Conservation (phyloP, 768 basidiomycete species). For the Termitomyces heimii region DNA sequence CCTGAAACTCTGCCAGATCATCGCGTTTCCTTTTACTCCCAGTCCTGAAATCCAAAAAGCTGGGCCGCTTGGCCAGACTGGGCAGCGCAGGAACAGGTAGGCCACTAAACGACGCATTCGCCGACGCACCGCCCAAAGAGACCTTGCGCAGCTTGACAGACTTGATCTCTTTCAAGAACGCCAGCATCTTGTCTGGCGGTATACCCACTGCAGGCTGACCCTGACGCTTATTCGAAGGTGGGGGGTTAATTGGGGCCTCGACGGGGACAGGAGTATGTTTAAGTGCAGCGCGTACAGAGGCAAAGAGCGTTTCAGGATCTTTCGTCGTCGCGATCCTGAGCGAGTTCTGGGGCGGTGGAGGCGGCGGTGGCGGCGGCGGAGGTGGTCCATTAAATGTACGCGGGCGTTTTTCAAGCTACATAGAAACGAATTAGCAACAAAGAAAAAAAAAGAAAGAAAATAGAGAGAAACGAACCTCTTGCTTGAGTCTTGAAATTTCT, state of each 20-base stretch:
- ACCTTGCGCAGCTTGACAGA: constrained; percentile 63
- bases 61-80: background rate
- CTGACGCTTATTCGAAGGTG: constrained; percentile 31
- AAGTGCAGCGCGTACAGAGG: constrained; percentile 59
- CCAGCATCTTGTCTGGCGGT: constrained; percentile 77
- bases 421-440: background rate
- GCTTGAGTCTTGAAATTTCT: constrained; percentile 54
- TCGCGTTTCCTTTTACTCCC: constrained; percentile 34
- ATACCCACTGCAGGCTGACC: constrained; percentile 70
- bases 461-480: constrained; percentile 37
- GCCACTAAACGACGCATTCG: constrained; percentile 2
- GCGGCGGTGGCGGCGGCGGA: constrained; percentile 35
- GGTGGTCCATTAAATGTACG: constrained; percentile 22
- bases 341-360: constrained; percentile 33
- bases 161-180: constrained; percentile 77
- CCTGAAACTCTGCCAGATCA: constrained; percentile 18
- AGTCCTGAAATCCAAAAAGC: background rate
- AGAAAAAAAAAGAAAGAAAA: background rate
- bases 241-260: constrained; percentile 63
- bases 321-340: constrained; percentile 22
- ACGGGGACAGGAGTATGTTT: constrained; percentile 50
- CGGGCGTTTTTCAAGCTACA: constrained; percentile 3
- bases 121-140: constrained; percentile 13
- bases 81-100: background rate
- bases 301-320: constrained; percentile 38